These are phyloP conservation scores for Colletotrichum scovillei DNA, from an alignment of 2,329 filamentous ascomycete genomes.

Conservation along the genomic window DNA sequence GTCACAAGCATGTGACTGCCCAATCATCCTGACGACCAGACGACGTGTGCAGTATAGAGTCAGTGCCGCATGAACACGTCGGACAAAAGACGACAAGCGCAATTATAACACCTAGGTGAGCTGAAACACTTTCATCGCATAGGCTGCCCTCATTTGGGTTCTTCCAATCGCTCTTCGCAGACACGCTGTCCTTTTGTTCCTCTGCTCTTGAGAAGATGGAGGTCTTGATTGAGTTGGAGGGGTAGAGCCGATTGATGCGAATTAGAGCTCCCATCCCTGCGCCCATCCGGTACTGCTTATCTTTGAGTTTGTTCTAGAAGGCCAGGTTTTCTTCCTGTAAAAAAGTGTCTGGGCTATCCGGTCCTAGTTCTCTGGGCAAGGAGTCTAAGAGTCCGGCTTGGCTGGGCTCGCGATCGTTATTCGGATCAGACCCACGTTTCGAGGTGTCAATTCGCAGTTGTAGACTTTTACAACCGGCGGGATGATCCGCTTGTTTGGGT, in stretches of 20 bases:
- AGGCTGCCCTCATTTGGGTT: not conserved
- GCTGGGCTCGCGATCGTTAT: not conserved
- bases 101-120: not conserved
- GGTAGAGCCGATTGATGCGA: not conserved
- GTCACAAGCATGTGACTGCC: not conserved
- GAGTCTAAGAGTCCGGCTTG: not conserved
- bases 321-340: not conserved
- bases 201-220: not conserved
- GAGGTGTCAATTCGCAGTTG: not conserved
- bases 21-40: not conserved
- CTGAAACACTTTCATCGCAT: constrained; percentile 19
- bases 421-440: constrained; percentile 16
- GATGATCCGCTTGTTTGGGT: not conserved
- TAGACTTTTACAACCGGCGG: not conserved
- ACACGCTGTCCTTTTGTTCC: not conserved
- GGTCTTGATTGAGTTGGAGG: not conserved
- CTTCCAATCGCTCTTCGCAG: not conserved
- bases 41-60: not conserved
- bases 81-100: not conserved
- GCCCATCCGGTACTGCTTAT: not conserved
- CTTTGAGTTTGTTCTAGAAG: constrained; percentile 18
- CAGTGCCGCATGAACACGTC: not conserved
- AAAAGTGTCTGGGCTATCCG: not conserved
- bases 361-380: not conserved
- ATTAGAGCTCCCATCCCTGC: not conserved